Evolutionary conservation across 2,329 filamentous ascomycete species (phyloP), one percentile per base, ranked within the genome.

Genomic region (Chalaropsis thielavioides): DNA sequence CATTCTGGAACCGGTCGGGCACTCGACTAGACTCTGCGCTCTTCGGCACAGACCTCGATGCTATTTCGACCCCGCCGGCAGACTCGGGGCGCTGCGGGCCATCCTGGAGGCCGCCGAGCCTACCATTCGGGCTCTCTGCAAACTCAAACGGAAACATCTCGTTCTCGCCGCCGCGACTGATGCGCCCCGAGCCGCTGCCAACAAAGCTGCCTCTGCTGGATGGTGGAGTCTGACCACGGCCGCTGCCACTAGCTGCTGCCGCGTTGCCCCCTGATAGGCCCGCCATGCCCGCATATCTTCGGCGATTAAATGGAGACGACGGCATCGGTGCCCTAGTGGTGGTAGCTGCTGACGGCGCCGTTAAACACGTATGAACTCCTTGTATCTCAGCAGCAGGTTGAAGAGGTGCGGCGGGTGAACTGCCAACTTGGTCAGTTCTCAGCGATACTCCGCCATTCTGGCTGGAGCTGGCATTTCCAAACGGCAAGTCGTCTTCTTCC

Each of bases 381-480:
- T 27, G 51, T 19, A 66, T 63, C 24, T 62, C 64, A 43, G 51
- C 49, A 51, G 61, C 7, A n/a, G 63, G 56, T 38, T 35, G 40
- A n/a, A 63, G 56, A 43, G 43, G 35, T 15, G 8, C 6, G 56
- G 60, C 46, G 8, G 65, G 62, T 3, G 61, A 59, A 15, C 44
- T 17, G 6, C 59, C 38, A n/a, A 13, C 40, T 15, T 54, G 46
- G n/a, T 13, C 10, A 15, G 35, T 6, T 22, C n/a, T 17, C 44
- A 62, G 27, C 61, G 59, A 56, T 31, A 61, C 64, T 7, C 49
- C 58, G 0, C 89, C 74, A 68, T 86, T 89, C 38, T 87, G 81
- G 69, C 86, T 88, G 38, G 87, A 81, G 70, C 86, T 88, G 40
- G 85, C 82, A 69, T 88, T 79, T 19, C 80, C 84, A 70, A 84